These are phyloP conservation scores for Globisporangium radiosum DNA, from an alignment of 352 stramenopile species.

Conservation along the genomic window DNA sequence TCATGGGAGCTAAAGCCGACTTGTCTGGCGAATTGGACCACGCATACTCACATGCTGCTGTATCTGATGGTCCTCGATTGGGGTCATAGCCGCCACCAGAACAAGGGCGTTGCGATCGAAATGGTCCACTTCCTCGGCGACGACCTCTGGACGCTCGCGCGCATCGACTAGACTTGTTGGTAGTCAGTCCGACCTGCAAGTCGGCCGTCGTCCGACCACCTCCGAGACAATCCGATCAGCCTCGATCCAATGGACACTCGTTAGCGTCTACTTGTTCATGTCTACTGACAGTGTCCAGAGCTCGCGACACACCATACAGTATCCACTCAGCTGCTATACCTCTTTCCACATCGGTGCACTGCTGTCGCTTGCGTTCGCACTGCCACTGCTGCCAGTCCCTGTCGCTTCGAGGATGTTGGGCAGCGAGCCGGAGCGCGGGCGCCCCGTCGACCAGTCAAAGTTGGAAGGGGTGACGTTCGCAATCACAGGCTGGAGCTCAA, in stretches of 20 bases:
- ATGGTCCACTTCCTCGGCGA: slow-evolving; percentile 96
- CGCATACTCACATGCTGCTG: background rate
- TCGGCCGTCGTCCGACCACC: too few species aligned
- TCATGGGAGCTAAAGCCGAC: background rate
- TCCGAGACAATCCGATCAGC: too few species aligned
- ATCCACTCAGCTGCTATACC: slow-evolving; percentile 13
- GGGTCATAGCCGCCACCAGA: slow-evolving; percentile 39
- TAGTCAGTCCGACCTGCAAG: too few species aligned
- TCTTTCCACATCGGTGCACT: slow-evolving; percentile 25
- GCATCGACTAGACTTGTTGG: slow-evolving; percentile 45
- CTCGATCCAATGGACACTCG: too few species aligned
- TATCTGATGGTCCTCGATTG: background rate
- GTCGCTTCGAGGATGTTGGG: slow-evolving; percentile 20
- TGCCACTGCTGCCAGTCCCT: background rate
- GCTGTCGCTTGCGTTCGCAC: background rate
- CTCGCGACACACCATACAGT: too few species aligned
- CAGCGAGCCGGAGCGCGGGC: slow-evolving; percentile 31
- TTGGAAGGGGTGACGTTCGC: slow-evolving; percentile 75
- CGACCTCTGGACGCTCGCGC: slow-evolving; percentile 89
- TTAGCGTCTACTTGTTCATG: background rate
- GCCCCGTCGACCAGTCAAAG: slow-evolving; percentile 66
- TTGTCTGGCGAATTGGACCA: too few species aligned
- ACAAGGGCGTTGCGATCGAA: slow-evolving; percentile 97
- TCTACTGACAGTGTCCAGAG: too few species aligned
- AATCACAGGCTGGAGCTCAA: slow-evolving; percentile 63